These are phyloP conservation scores for Starmerella roubikii DNA, from an alignment of 805 yeast species.

Conservation along the genomic window DNA sequence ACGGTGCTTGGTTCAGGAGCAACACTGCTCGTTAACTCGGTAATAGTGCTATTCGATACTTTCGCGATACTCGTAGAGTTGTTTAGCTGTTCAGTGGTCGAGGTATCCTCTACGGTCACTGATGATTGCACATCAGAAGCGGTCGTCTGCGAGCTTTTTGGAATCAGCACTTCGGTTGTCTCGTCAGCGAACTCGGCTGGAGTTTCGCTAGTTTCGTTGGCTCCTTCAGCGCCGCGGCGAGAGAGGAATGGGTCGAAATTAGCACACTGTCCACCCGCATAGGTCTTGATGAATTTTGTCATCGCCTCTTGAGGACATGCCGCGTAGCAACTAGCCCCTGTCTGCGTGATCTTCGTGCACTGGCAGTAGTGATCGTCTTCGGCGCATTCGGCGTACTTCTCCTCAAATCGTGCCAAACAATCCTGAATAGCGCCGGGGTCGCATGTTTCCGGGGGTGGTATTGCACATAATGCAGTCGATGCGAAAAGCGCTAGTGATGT, in stretches of 20 bases:
- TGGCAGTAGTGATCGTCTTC: constrained; percentile 14
- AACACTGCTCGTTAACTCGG: no score
- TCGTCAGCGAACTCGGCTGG: no score
- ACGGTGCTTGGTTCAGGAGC: no score
- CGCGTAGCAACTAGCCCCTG: constrained; percentile 18
- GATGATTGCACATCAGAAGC: no score
- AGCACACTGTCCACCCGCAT: constrained; percentile 14
- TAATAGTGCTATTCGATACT: no score
- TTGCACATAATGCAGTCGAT: no score
- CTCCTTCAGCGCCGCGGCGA: background rate
- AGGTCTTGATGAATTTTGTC: constrained; percentile 14
- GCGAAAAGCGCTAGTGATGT: no score
- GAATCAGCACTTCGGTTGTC: no score
- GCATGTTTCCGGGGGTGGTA: constrained; percentile 12
- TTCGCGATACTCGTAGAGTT: no score
- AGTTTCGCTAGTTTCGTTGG: background rate
- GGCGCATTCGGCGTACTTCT: constrained; percentile 11
- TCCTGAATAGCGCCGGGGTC: constrained; percentile 10
- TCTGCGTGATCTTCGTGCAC: constrained; percentile 11
- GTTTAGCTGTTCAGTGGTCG: no score
- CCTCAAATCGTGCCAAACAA: constrained; percentile 14
- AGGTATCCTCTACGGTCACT: no score
- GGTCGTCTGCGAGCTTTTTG: no score
- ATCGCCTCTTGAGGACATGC: constrained; percentile 17
- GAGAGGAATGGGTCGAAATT: constrained; percentile 13